Conservation (phyloP, 192 early-diverging fungal species). For the Backusella parvicylindrica region DNA sequence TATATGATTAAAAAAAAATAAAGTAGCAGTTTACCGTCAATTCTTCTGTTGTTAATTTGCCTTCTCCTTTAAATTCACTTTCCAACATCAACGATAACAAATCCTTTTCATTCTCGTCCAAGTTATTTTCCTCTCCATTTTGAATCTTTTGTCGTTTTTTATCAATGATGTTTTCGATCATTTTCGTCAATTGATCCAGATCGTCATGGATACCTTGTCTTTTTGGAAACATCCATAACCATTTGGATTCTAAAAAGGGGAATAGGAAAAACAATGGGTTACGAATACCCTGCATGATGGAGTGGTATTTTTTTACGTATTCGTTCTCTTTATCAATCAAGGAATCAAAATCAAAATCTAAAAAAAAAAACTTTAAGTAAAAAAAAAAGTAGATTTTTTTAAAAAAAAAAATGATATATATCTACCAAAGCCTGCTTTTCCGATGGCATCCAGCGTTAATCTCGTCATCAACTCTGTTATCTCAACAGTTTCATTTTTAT, state of each 20-base stretch:
- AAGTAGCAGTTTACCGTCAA: background rate
- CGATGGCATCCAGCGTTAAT: slow-evolving; percentile 29
- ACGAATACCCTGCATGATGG: background rate
- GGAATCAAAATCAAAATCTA: slow-evolving; percentile 22
- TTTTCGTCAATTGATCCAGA: slow-evolving; percentile 4
- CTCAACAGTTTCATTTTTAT: background rate
- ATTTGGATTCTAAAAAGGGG: slow-evolving; percentile 7
- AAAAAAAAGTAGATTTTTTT: background rate
- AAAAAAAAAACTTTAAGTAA: too few relatives aligned
- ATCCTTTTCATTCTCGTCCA: slow-evolving; percentile 30
- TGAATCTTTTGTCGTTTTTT: slow-evolving; percentile 15
- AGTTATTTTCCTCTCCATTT: background rate
- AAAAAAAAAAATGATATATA: background rate
- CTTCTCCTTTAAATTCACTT: slow-evolving; percentile 2
- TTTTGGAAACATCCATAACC: slow-evolving; percentile 12
- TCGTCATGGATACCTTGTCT: slow-evolving; percentile 1
- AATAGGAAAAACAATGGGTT: slow-evolving; percentile 7
- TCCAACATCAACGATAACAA: slow-evolving; percentile 29
- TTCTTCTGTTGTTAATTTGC: background rate
- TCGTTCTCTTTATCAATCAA: slow-evolving; percentile 1
- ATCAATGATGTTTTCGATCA: slow-evolving; percentile 22
- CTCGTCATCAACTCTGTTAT: slow-evolving; percentile 1
- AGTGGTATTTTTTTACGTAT: slow-evolving; percentile 11
- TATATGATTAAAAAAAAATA: background rate
- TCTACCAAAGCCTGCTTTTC: slow-evolving; percentile 26